A percentile compares a stretch with the other conserved stretches of the same genome.
Evolutionary conservation across 1,284 basidiomycete species (phyloP).

Genomic region (Sporisorium scitamineum): DNA sequence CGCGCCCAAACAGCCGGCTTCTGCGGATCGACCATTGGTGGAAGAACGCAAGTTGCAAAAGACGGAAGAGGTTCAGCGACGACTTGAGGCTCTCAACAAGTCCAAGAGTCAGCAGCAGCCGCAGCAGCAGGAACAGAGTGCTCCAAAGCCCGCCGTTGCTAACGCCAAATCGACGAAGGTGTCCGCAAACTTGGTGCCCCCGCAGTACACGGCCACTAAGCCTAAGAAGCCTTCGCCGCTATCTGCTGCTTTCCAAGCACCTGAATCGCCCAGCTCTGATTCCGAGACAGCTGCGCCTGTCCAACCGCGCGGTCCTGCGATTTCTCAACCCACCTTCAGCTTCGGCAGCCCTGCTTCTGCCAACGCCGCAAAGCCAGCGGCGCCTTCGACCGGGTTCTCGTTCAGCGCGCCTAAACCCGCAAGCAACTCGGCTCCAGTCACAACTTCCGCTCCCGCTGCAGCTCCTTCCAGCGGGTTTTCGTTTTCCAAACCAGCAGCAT

Average conservation of each 20-base stretch:
- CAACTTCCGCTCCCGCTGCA: constrained; percentile 1
- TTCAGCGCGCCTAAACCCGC: constrained; percentile 29
- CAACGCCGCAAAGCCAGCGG: constrained; percentile 6
- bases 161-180: constrained; percentile 11
- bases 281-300: constrained; percentile 25
- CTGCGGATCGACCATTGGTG: constrained; percentile 9
- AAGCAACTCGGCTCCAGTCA: background rate
- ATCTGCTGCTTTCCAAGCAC: constrained; percentile 49
- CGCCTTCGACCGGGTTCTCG: constrained; percentile 34
- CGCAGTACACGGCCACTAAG: constrained; percentile 47
- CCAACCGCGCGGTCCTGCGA: constrained; percentile 12
- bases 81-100: constrained; percentile 51
- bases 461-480: constrained; percentile 19
- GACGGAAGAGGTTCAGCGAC: constrained; percentile 55
- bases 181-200: constrained; percentile 26
- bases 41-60: constrained; percentile 44
- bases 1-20: background rate
- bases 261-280: constrained; percentile 54
- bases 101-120: constrained; percentile 25
- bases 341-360: constrained; percentile 23
- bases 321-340: constrained; percentile 29
- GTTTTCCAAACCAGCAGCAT: constrained; percentile 18
- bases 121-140: constrained; percentile 1
- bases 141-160: constrained; percentile 8
- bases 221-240: constrained; percentile 60